These are phyloP conservation scores for Coemansia umbellata DNA, from an alignment of 192 early-diverging fungal genomes.

Conservation along the genomic window DNA sequence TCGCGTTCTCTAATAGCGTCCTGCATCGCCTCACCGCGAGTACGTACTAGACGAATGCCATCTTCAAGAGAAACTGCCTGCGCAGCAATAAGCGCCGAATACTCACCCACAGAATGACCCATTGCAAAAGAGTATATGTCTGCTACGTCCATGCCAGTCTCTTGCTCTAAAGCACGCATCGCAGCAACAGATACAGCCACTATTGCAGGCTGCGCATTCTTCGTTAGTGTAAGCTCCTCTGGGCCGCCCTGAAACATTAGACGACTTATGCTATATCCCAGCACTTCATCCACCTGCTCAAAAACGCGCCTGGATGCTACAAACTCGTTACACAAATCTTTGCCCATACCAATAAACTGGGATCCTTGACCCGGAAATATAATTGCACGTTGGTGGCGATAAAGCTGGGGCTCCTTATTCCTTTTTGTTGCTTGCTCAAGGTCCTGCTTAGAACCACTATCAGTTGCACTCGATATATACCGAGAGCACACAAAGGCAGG, in stretches of 20 bases:
- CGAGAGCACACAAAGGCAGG: too few species aligned
- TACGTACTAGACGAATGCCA: constrained; percentile 79
- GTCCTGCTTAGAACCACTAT: too few species aligned
- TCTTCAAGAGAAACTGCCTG: constrained; percentile 65
- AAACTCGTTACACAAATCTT: constrained; percentile 76
- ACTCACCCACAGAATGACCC: constrained; percentile 95
- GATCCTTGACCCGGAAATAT: constrained; percentile 69
- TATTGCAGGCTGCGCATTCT: constrained; percentile 90
- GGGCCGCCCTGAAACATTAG: constrained; percentile 88
- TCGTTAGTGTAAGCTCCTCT: constrained; percentile 58
- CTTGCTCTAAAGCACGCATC: constrained; percentile 75
- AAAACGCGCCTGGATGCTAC: constrained; percentile 73
- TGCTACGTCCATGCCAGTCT: constrained; percentile 71
- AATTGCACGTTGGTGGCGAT: constrained; percentile 38
- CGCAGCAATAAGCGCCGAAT: constrained; percentile 71
- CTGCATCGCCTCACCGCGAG: constrained; percentile 88
- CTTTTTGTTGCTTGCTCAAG: too few species aligned
- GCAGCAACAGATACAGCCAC: constrained; percentile 86
- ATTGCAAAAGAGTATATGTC: constrained; percentile 74
- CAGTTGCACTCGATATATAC: too few species aligned
- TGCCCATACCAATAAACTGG: constrained; percentile 89
- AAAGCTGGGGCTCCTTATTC: too few species aligned
- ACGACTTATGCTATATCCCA: constrained; percentile 64
- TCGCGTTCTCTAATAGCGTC: constrained; percentile 62
- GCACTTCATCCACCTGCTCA: constrained; percentile 85